Evolutionary conservation across 2,329 filamentous ascomycete species (phyloP), one percentile per base, ranked within the genome.

Genomic region (Penicillium thymicola): DNA sequence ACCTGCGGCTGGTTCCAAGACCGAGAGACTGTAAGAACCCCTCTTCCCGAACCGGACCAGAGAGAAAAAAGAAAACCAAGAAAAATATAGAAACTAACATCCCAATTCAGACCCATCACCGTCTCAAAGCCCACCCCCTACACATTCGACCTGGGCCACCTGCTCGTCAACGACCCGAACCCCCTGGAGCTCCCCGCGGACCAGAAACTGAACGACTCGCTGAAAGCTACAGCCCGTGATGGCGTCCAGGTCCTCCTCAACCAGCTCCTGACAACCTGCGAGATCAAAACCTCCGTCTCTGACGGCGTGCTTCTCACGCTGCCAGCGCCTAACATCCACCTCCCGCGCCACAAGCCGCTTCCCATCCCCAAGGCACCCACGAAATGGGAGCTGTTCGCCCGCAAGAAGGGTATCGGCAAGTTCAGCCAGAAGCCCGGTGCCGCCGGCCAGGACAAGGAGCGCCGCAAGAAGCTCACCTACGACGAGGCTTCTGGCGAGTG

Each of bases 381-480:
- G 57, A 96, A 92, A 75, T 99, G 94, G 94, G 88, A 96, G 80
- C 85, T 88, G 70, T 99, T 99, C 79, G 94, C 94, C 44, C 89
- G 87, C 75, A 96, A 96, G 85, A 96, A 97, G 83, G 94, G 94
- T 54, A 97, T 99, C 51, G 77, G 77, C 78, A 90, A 89, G 79
- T 86, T 87, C 76, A 96, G 92, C 84, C 89, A 85, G 64, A 85
- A 70, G 55, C 68, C 74, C 18, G 76, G 75, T n/a, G 72, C 67
- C 7, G 68, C 70, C 10, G 66, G 89, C 64, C 91, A 94, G 72
- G 82, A 87, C 75, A 83, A 86, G 60, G 81, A 76, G 82, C 82
- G 85, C 40, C 70, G 73, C 61, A 78, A 78, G 74, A 89, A 96
- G 78, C 78, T 92, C 67, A 85, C 88, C 55, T 97, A 88, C 74